Evolutionary conservation across 2,329 filamentous ascomycete genomes (phyloP).

Genomic region (Pyricularia sp.): DNA sequence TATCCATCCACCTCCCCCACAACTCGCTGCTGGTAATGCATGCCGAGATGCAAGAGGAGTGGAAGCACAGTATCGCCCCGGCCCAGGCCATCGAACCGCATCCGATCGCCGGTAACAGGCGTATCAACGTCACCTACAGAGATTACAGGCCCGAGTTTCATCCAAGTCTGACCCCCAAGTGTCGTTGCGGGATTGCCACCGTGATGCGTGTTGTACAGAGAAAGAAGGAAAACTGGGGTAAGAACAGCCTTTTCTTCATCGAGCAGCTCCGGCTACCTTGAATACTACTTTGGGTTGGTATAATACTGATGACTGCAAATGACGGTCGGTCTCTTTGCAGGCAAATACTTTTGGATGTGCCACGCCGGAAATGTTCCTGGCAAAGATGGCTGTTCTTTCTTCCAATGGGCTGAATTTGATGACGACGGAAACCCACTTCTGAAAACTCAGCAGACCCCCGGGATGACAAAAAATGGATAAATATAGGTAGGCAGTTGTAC

Average conservation of each 20-base stretch:
- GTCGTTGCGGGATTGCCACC: constrained; percentile 60
- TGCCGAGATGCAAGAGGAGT: constrained; percentile 94
- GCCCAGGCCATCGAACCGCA: constrained; percentile 74
- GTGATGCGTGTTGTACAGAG: constrained; percentile 70
- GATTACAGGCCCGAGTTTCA: constrained; percentile 72
- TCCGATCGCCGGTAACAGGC: constrained; percentile 65
- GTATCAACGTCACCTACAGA: constrained; percentile 92
- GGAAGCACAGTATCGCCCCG: constrained; percentile 82
- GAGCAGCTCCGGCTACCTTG: neutral
- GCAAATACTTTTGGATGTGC: constrained; percentile 88
- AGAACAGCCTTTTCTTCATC: neutral
- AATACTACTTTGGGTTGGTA: neutral
- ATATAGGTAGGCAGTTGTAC: neutral
- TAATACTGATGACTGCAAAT: neutral
- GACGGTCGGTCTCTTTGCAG: neutral
- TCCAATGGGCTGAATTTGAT: constrained; percentile 80
- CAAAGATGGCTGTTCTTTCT: constrained; percentile 63
- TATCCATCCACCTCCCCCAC: constrained; percentile 87
- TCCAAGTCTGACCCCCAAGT: constrained; percentile 68
- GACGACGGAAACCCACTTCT: constrained; percentile 75
- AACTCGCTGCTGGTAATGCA: constrained; percentile 95
- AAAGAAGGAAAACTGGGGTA: constrained; percentile 62
- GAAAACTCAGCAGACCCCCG: constrained; percentile 14
- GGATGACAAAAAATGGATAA: neutral
- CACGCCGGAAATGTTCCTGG: constrained; percentile 64